Base-by-base conservation (phyloP, 306 rosid genomes). In the Prunus mongolica region DNA sequence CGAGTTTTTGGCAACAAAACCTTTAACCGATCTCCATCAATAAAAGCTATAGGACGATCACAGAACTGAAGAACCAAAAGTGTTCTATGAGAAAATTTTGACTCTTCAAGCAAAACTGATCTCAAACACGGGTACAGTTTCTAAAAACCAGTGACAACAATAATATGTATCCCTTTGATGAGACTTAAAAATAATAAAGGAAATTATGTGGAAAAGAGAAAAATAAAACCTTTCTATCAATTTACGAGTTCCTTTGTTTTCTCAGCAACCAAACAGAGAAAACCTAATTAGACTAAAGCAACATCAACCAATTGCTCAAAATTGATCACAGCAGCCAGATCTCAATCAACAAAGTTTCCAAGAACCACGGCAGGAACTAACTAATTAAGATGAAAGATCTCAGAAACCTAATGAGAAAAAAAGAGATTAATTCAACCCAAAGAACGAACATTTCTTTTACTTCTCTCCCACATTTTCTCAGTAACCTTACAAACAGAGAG, bases 251-350 rank as follows among this genome's bases (percentile, higher is more conserved):
- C 28, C 41, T 30, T 9, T 1, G 3, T 47, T 68, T 80, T 74
- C 76, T 22, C 68, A 52, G 49, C 16, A 74, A 71, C 61, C 56
- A 34, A 70, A 30, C 77, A 63, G 24, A 50, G 12, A 14, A 19
- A 41, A 2, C 41, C 61, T 3, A 57, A 58, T 28, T 62, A 28
- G n/a, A 62, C n/a, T 15, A 19, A 5, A 20, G 7, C 19, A 15
- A 47, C 32, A 68, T 68, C 72, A 68, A 68, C 12, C 15, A 47
- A 47, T 38, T 38, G 9, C 44, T 38, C 44, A 38, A 38, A 38
- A 38, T 38, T 7, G 44, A 7, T 6, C 44, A 49, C 54, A 49
- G 54, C 54, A 49, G 54, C 54, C 54, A 13, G 15, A 47, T 47
- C 15, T 14, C 52, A 47, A 47, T 47, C 52, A 47, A 11, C 52